Percentiles rank a stretch among this genome's conserved stretches.
Evolutionary conservation across 2,329 filamentous ascomycete species (phyloP).

Genomic region (Monosporascus sp.): DNA sequence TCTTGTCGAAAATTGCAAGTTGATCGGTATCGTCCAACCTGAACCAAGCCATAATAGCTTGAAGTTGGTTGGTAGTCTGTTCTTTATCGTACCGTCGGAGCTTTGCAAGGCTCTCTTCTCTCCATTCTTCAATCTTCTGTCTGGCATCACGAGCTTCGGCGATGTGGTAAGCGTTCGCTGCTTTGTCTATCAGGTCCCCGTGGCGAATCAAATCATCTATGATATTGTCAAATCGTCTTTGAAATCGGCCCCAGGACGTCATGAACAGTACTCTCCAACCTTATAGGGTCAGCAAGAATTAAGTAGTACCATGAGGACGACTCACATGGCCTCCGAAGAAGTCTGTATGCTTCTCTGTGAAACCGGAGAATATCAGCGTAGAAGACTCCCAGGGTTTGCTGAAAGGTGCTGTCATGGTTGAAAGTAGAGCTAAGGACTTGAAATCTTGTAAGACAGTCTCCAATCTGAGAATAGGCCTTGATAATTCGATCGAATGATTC

Average conservation of each 20-base stretch:
- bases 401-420: conserved; percentile 25
- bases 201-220: conserved; percentile 28
- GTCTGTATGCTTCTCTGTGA: conserved; percentile 41
- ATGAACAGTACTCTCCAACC: conserved; percentile 32
- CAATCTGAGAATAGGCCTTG: conserved; percentile 26
- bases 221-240: conserved; percentile 28
- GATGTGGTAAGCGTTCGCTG: conserved; percentile 28
- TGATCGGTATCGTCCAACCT: conserved; percentile 29
- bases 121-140: conserved; percentile 18
- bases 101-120: conserved; percentile 14
- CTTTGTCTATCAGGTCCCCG: conserved; percentile 25
- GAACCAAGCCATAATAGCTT: conserved; percentile 23
- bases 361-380: conserved; percentile 46
- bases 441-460: neutral
- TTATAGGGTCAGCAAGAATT: conserved; percentile 4
- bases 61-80: conserved; percentile 17
- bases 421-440: conserved; percentile 19
- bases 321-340: conserved; percentile 31
- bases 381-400: conserved; percentile 35
- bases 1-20: conserved; percentile 21
- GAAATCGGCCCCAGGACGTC: conserved; percentile 34
- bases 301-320: neutral
- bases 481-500: conserved; percentile 39
- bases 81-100: conserved; percentile 17
- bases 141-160: conserved; percentile 19